Conservation (phyloP, 1,284 basidiomycete species). For the Ustilago trichophora region DNA sequence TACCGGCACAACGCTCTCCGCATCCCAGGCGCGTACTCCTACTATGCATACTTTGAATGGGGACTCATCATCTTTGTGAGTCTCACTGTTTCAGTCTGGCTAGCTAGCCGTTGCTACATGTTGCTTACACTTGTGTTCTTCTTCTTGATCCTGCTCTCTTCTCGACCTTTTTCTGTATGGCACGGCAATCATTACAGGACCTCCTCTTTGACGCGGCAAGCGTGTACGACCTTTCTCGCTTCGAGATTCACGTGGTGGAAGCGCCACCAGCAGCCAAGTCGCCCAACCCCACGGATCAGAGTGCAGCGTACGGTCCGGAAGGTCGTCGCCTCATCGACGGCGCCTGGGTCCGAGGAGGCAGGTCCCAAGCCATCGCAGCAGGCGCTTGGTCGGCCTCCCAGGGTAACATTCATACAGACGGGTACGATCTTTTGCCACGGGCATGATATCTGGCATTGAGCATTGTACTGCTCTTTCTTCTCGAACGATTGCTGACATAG, state of each 20-base stretch:
- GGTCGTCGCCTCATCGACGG: slow-evolving; percentile 32
- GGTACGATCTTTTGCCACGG: slow-evolving; percentile 43
- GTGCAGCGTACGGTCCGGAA: slow-evolving; percentile 4
- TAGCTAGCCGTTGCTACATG: no score
- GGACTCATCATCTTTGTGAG: slow-evolving; percentile 59
- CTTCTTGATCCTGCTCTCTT: no score
- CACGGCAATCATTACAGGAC: slow-evolving; percentile 40
- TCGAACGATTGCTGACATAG: slow-evolving; percentile 1
- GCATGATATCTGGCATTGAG: neutral
- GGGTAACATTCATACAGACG: slow-evolving; percentile 13
- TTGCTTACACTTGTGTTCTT: no score
- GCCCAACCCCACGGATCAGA: no score
- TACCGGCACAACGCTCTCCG: slow-evolving; percentile 57
- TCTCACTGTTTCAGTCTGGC: no score
- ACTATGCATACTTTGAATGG: slow-evolving; percentile 64
- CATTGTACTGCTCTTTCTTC: no score
- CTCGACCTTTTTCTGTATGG: no score
- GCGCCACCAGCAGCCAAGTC: slow-evolving; percentile 5
- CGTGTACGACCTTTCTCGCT: slow-evolving; percentile 52
- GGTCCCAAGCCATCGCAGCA: slow-evolving; percentile 34
- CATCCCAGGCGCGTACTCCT: slow-evolving; percentile 59
- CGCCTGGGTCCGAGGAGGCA: slow-evolving; percentile 50
- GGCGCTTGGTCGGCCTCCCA: slow-evolving; percentile 54
- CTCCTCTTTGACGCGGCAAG: slow-evolving; percentile 60
- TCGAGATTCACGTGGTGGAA: slow-evolving; percentile 55